Conservation (phyloP, 2,329 filamentous ascomycete species). For the Ilyonectria robusta region DNA sequence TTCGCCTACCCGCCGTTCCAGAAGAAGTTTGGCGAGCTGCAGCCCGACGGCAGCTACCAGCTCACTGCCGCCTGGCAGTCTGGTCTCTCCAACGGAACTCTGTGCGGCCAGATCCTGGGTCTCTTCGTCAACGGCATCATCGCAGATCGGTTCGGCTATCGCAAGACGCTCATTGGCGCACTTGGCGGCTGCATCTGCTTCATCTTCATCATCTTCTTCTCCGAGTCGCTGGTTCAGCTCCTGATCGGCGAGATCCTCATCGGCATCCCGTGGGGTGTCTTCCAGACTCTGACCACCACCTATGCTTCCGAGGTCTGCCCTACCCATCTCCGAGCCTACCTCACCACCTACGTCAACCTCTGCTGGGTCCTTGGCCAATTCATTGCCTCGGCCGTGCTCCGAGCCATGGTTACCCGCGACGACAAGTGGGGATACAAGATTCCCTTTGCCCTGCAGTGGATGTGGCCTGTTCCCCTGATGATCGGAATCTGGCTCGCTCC, state of each 20-base stretch:
- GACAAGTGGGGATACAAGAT: constrained; percentile 63
- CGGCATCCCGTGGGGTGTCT: constrained; percentile 63
- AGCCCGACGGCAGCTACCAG: constrained; percentile 58
- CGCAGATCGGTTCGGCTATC: constrained; percentile 62
- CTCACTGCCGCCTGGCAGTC: constrained; percentile 67
- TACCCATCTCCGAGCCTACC: constrained; percentile 62
- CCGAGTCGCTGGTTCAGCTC: constrained; percentile 56
- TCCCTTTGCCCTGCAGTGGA: constrained; percentile 65
- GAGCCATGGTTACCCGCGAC: constrained; percentile 54
- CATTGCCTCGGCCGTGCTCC: constrained; percentile 59
- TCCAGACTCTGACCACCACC: constrained; percentile 62
- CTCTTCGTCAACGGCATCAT: constrained; percentile 64
- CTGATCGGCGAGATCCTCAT: constrained; percentile 62
- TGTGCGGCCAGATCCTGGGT: constrained; percentile 65
- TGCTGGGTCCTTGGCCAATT: constrained; percentile 67
- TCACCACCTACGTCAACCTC: constrained; percentile 64
- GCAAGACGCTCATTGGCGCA: constrained; percentile 62
- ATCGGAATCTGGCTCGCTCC: constrained; percentile 60
- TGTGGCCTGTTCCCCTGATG: constrained; percentile 62
- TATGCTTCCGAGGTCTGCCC: constrained; percentile 65
- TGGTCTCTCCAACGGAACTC: constrained; percentile 63
- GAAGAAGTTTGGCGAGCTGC: constrained; percentile 55
- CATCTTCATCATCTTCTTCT: constrained; percentile 66
- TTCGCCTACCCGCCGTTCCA: constrained; percentile 58
- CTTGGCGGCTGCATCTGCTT: constrained; percentile 57